Evolutionary conservation across 257 asterid species (phyloP), one percentile per base, ranked within the genome.

Genomic region (Schizonepeta tenuifolia): DNA sequence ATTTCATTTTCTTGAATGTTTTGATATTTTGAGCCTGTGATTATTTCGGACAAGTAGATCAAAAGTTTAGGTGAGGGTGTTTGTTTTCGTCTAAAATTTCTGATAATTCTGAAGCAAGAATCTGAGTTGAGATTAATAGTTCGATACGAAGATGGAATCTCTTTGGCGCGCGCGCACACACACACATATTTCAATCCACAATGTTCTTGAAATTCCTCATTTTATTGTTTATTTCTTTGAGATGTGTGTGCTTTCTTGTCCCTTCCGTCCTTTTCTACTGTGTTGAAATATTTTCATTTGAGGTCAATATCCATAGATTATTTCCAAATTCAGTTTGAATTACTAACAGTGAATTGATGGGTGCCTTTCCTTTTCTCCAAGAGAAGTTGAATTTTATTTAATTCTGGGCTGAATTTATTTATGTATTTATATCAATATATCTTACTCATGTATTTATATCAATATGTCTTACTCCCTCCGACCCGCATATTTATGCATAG

Each of bases 361-460:
- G 53, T 24, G 66, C 47, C 60, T 64, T 54, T 79, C 58, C 70
- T 69, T 36, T 31, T 47, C 47, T 58, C 60, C 51, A 51, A 47
- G 56, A 60, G 64, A 47, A 46, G 74, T 14, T 57, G 14, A 50
- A 61, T 36, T 65, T 64, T 50, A 12, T 51, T 35, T 14, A 8
- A 6, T 28, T 5, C 43, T 62, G 46, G 8, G 65, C 44, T 28
- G 41, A 41, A 56, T 73, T 59, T 70, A 18, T 54, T 43, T 72
- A n/a, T 72, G 77, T 63, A 82, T 76, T 73, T 57, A 72, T 70
- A 28, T 69, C 61, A 36, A 24, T 72, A 68, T 41, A n/a, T n/a
- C n/a, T n/a, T n/a, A n/a, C n/a, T n/a, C n/a, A n/a, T n/a, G n/a
- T n/a, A n/a, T n/a, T n/a, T n/a, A n/a, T n/a, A n/a, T n/a, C n/a